Evolutionary conservation across 164 flowering plant species (phyloP), one percentile per base, ranked within the genome.

Genomic region (Tinospora cordifolia): DNA sequence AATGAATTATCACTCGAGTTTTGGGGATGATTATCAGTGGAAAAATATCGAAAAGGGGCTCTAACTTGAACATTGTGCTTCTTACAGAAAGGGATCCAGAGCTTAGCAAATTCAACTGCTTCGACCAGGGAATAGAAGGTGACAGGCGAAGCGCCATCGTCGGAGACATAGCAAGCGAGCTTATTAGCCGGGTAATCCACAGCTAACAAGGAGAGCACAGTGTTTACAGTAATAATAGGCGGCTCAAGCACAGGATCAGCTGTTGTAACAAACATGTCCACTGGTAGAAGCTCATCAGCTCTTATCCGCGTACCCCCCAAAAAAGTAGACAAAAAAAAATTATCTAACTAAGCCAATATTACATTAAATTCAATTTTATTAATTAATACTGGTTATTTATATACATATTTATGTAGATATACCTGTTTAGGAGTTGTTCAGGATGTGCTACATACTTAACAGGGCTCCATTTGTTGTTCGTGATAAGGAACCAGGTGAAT

Each of bases 241-340:
- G 91, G 89, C 59, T 89, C 91, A 1, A 82, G 82, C 44, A 68
- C 70, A 1, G 86, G 81, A 49, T 89, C 94, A 4, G 94, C 91
- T 0, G 94, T 89, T 10, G 91, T 86, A 9, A 89, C 88, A 73
- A 89, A 87, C 75, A 89, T 65, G 78, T 89, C 94, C 79, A 87
- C 79, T 6, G 85, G 63, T 0, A 91, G 91, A 67, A 84, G 85
- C 59, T 85, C 88, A n/a, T 49, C 24, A 34, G 34, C 36, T 38
- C 74, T 71, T n/a, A 1, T 54, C 60, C 36, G 4, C 4, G n/a
- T n/a, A n/a, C n/a, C n/a, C n/a, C 36, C 41, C 3, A 13, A 58
- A 30, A 14, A 34, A 19, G 0, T n/a, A n/a, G n/a, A n/a, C n/a
- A n/a, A 36, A 14, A 65, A 36, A 66, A 3, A 4, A 17, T 21